Percentiles rank a stretch among this genome's conserved stretches.
Conservation (phyloP, 164 flowering plant species). For the Annona squamosa region DNA sequence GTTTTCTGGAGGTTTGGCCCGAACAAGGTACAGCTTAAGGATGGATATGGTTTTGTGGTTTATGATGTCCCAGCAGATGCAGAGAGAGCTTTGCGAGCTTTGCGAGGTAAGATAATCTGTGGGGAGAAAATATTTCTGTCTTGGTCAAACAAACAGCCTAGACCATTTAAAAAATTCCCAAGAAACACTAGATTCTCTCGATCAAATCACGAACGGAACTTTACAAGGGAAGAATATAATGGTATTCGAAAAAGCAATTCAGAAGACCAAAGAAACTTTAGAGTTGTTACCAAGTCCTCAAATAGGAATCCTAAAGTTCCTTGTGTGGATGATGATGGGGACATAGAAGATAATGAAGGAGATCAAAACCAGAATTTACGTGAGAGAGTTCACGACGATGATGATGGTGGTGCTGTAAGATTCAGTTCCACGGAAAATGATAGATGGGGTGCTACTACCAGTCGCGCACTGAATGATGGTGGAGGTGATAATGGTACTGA, state of each 20-base stretch:
- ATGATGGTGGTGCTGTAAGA: slow-evolving; percentile 20
- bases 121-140: slow-evolving; percentile 36
- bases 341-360: slow-evolving; percentile 12
- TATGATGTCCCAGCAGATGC: slow-evolving; percentile 39
- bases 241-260: slow-evolving; percentile 15
- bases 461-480: slow-evolving; percentile 15
- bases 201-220: slow-evolving; percentile 15
- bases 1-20: slow-evolving; percentile 42
- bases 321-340: slow-evolving; percentile 9
- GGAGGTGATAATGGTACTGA: slow-evolving; percentile 24
- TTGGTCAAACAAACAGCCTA: slow-evolving; percentile 53
- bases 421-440: slow-evolving; percentile 26
- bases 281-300: slow-evolving; percentile 8
- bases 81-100: slow-evolving; percentile 38
- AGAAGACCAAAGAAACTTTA: slow-evolving; percentile 15
- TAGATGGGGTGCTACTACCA: slow-evolving; percentile 37
- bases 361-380: slow-evolving; percentile 13
- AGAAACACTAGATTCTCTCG: slow-evolving; percentile 18
- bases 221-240: slow-evolving; percentile 12
- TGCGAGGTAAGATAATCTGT: slow-evolving; percentile 36
- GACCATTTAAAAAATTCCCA: slow-evolving; percentile 15
- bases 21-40: slow-evolving; percentile 34
- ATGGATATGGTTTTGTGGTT: slow-evolving; percentile 46
- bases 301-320: slow-evolving; percentile 9
- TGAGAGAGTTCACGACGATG: slow-evolving; percentile 16